Conservation (phyloP, 768 basidiomycete species). For the Rhizopogon vulgaris region DNA sequence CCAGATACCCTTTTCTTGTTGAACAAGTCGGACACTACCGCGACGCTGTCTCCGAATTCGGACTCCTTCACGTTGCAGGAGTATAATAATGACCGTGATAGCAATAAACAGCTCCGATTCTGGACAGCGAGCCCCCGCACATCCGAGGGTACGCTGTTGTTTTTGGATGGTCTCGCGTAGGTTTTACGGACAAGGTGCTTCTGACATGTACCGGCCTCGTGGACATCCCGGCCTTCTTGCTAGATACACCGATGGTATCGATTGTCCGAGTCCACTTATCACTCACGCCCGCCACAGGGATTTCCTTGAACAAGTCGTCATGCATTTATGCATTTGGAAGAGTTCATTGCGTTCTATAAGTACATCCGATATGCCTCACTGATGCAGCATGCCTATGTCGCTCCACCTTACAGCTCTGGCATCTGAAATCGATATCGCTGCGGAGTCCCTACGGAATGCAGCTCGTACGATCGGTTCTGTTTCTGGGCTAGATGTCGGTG, state of each 20-base stretch:
- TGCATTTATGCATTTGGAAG: conserved; percentile 26
- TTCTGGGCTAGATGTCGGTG: conserved; percentile 65
- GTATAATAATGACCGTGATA: too few relatives aligned
- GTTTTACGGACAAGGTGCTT: conserved; percentile 46
- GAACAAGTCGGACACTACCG: conserved; percentile 69
- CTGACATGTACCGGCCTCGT: background rate
- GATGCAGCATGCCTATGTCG: conserved; percentile 1
- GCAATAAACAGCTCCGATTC: background rate
- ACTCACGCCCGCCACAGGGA: conserved; percentile 76
- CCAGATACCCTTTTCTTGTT: conserved; percentile 62
- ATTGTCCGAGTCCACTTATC: conserved; percentile 46
- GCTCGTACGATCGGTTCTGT: conserved; percentile 78
- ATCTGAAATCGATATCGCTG: conserved; percentile 77
- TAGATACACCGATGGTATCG: background rate
- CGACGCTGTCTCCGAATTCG: background rate
- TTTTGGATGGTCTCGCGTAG: conserved; percentile 52
- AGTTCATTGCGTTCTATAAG: conserved; percentile 26
- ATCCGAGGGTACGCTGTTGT: conserved; percentile 49
- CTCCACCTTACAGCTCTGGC: conserved; percentile 34
- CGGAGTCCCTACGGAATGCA: conserved; percentile 86
- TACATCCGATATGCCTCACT: background rate
- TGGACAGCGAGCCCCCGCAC: conserved; percentile 65
- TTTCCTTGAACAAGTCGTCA: conserved; percentile 62
- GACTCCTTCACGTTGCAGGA: background rate
- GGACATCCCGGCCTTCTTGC: background rate